Percentiles rank a stretch among this genome's conserved stretches.
Evolutionary conservation across 2,329 filamentous ascomycete genomes (phyloP).

Genomic region (Venturia asperata): DNA sequence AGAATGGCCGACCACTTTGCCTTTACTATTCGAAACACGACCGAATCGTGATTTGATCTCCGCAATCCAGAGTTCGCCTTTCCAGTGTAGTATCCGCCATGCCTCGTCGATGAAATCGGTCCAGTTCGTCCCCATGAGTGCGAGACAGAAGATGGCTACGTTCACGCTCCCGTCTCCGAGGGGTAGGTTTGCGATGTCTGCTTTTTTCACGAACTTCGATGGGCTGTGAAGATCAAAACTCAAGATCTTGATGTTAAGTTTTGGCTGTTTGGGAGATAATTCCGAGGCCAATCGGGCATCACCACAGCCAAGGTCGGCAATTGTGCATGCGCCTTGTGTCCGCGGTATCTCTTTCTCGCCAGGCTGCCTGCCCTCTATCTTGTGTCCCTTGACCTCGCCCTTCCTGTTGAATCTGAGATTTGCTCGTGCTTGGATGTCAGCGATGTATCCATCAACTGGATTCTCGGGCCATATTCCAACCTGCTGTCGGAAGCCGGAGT

Average conservation of each 20-base stretch:
- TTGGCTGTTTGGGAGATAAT: constrained; percentile 56
- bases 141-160: constrained; percentile 88
- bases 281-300: constrained; percentile 73
- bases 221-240: constrained; percentile 84
- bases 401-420: constrained; percentile 40
- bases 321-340: constrained; percentile 63
- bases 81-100: constrained; percentile 82
- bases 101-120: constrained; percentile 93
- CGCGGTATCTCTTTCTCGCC: constrained; percentile 48
- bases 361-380: constrained; percentile 22
- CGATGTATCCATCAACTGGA: constrained; percentile 81
- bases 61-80: constrained; percentile 92
- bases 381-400: constrained; percentile 32
- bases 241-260: constrained; percentile 65
- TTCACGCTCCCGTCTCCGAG: constrained; percentile 69
- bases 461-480: constrained; percentile 96
- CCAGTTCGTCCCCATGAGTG: constrained; percentile 99
- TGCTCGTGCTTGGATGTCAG: constrained; percentile 61
- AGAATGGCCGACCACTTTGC: constrained; percentile 52
- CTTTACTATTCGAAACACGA: constrained; percentile 33
- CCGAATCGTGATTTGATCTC: constrained; percentile 95
- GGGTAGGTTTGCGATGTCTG: constrained; percentile 81
- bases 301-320: constrained; percentile 90
- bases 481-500: constrained; percentile 91
- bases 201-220: constrained; percentile 68